Conservation (phyloP, 768 basidiomycete species). For the Phanerodontia chrysosporium region DNA sequence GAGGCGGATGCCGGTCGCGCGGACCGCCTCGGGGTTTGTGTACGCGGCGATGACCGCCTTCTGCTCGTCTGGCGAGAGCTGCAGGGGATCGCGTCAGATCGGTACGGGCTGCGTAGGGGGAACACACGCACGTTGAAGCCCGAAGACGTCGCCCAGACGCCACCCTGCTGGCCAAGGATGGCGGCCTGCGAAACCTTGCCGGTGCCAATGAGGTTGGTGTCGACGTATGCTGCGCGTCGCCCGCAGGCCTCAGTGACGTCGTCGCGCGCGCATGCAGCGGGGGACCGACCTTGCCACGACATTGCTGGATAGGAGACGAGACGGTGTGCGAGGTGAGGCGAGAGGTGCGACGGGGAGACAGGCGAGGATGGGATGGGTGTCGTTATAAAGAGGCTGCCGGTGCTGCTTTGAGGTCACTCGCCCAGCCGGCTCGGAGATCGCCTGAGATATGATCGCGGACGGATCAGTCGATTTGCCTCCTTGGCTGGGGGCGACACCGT, state of each 20-base stretch:
- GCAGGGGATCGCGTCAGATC: constrained; percentile 3
- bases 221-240: constrained; percentile 66
- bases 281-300: constrained; percentile 66
- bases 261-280: not conserved
- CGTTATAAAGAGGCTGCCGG: constrained; percentile 10
- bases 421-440: constrained; percentile 14
- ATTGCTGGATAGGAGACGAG: constrained; percentile 29
- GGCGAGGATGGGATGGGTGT: constrained; percentile 1
- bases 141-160: constrained; percentile 66
- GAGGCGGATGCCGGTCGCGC: constrained; percentile 59
- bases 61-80: constrained; percentile 70
- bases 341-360: constrained; percentile 5
- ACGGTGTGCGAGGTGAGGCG: not conserved
- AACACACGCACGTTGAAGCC: constrained; percentile 51
- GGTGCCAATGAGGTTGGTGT: constrained; percentile 70
- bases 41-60: constrained; percentile 48
- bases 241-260: not conserved
- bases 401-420: not conserved
- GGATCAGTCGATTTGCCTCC: constrained; percentile 1
- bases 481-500: not conserved
- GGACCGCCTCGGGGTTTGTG: constrained; percentile 34
- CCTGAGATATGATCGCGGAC: constrained; percentile 10
- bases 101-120: not conserved
- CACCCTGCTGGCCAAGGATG: constrained; percentile 68
- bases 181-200: constrained; percentile 76